A percentile compares a stretch with the other conserved stretches of the same genome.
phyloP scores from a whole-genome alignment of 805 yeast species.

The Yueomyces sinensis region DNA sequence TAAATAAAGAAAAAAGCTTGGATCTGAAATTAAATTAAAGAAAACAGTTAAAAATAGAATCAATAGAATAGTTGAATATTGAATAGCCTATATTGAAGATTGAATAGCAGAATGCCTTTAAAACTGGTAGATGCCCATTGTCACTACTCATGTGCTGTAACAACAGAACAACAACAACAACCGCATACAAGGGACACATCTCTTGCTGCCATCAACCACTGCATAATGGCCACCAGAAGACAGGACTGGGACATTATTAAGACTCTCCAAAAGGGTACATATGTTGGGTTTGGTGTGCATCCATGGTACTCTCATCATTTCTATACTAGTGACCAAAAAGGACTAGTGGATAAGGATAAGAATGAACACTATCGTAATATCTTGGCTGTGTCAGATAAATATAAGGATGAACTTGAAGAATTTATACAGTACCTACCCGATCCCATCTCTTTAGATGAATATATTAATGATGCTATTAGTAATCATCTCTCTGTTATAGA shows the following conservation, averaged over 20 bases:
- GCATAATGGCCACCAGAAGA: background rate
- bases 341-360: slow-evolving; percentile 20
- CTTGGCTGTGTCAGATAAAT: slow-evolving; percentile 26
- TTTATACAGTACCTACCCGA: slow-evolving; percentile 41
- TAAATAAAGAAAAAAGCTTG: no score
- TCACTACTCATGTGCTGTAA: no score
- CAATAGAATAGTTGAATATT: no score
- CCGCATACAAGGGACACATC: no score
- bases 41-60: no score
- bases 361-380: slow-evolving; percentile 43
- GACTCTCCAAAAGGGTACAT: no score
- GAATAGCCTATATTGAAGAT: no score
- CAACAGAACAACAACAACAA: no score
- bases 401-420: slow-evolving; percentile 13
- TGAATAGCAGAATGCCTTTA: no score
- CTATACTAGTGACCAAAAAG: slow-evolving; percentile 14
- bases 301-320: slow-evolving; percentile 84
- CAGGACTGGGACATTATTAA: no score
- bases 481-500: slow-evolving; percentile 6
- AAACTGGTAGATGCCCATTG: no score
- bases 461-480: slow-evolving; percentile 17
- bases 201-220: background rate
- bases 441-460: slow-evolving; percentile 35
- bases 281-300: slow-evolving; percentile 70
- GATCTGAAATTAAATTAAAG: no score